phyloP scores from a whole-genome alignment of 1,139 yeast genomes.

The Neolecta irregularis region DNA sequence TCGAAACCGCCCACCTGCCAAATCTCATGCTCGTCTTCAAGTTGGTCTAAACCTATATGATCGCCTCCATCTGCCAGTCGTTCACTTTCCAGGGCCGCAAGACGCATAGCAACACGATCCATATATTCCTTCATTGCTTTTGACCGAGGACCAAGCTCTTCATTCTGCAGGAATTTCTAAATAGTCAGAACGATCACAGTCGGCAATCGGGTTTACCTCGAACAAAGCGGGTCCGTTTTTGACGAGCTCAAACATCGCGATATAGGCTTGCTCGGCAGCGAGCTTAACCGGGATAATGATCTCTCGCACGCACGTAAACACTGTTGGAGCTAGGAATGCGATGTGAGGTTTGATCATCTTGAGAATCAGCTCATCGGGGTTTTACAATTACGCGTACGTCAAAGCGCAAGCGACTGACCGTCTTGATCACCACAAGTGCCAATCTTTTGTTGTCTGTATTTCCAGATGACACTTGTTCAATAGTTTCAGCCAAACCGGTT shows the following conservation, averaged over 20 bases:
- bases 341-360: conserved; percentile 36
- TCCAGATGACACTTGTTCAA: conserved; percentile 39
- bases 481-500: conserved; percentile 35
- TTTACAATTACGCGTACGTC: no score
- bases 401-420: no score
- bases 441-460: conserved; percentile 73
- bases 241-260: conserved; percentile 55
- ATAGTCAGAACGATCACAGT: no score
- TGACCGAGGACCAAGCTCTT: no score
- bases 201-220: conserved; percentile 60
- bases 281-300: conserved; percentile 75
- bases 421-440: conserved; percentile 59
- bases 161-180: no score
- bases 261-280: conserved; percentile 85
- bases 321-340: conserved; percentile 50
- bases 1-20: no score
- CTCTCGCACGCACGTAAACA: conserved; percentile 74
- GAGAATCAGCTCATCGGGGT: conserved; percentile 48
- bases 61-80: no score
- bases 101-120: no score
- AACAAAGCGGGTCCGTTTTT: conserved; percentile 54
- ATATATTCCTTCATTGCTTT: no score
- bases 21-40: no score
- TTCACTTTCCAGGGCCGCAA: no score
- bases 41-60: no score